Evolutionary conservation across 371 early-diverging fungal genomes (phyloP), one percentile per base, ranked within the genome.

Genomic region (Mortierella sp.): DNA sequence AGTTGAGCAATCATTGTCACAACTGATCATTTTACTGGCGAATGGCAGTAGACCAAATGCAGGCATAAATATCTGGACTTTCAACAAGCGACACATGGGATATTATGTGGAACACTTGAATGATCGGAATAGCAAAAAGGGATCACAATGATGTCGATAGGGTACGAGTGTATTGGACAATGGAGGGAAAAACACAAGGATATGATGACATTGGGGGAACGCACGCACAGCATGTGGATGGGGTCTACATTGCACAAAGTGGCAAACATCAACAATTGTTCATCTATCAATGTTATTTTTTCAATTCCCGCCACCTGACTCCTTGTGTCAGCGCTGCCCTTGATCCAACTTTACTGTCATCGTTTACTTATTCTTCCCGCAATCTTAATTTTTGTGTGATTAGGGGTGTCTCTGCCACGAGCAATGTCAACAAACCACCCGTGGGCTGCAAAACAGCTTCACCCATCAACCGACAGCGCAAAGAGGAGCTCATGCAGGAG

Each of bases 401-500:
- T 70, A 77, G 78, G 78, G 77, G 77, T 28, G 68, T 77, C 40
- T n/a, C 69, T 4, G 55, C 41, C 36, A 41, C 62, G 60, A 60
- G 43, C 57, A 28, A 32, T 45, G 65, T 47, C 64, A 65, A 70
- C 67, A 62, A 55, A 57, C 36, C 75, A 24, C 24, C 67, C 21
- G 15, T 61, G 16, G 45, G 40, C 24, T 70, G 70, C 71, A 76
- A 67, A 66, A 40, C 67, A 28, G 60, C 68, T 41, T 22, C 48
- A 40, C 58, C 50, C 48, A 43, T 67, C 60, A 79, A 74, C 58
- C 66, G 70, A 9, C 74, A 79, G 71, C 71, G 68, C 36, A 74
- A 58, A 61, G 74, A 74, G n/a, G 71, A 79, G 43, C 57, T 74
- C 28, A 22, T 74, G 64, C 67, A 74, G 50, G 80, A 79, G 61